Base-by-base conservation (phyloP, 2,329 filamentous ascomycete genomes). In the Aspergillus fijiensis region DNA sequence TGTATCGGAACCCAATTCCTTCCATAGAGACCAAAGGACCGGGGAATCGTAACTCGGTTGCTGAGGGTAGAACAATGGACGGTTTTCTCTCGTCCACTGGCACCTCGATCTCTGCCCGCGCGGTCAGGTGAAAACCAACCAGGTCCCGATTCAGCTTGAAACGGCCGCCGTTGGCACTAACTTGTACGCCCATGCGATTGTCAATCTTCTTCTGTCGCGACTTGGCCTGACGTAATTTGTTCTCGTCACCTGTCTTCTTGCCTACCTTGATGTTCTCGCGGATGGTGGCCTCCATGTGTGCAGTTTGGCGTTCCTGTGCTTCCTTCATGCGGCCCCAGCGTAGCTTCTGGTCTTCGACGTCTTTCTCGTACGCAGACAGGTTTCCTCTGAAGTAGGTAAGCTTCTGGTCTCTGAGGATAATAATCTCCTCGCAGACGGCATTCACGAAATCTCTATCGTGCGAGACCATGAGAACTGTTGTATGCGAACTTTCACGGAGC, bases 361-460 rank as follows among this genome's bases (percentile, higher is more conserved):
- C 84, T 1, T 82, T 76, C 68, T 94, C 89, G 72, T 92, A 96
- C 0, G 85, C 83, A 0, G 87, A 82, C 0, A 96, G 79, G 60
- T 90, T 89, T 1, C 91, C 91, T 51, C 88, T 86, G 75, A 95
- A 95, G 58, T 89, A 89, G 2, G 85, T 85, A 0, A 96, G 80
- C 16, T 82, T 81, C 67, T 90, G 87, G 59, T 94, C 88, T 31
- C 87, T 87, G 21, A 96, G 77, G 35, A 96, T 86, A 23, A 96
- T 81, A 2, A 94, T 82, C 73, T 96, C 89, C 61, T 87, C 82
- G 9, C 89, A 92, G 63, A 92, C 88, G 0, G 87, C 84, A 55
- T 91, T 88, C 51, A 89, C 85, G 70, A 96, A 96, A 65, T 90
- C 88, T 16, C 91, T 85, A 72, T 96, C 92, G 76, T 96, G 92